phyloP scores from a whole-genome alignment of 768 basidiomycete species.

The Thelephora aurantiotincta region DNA sequence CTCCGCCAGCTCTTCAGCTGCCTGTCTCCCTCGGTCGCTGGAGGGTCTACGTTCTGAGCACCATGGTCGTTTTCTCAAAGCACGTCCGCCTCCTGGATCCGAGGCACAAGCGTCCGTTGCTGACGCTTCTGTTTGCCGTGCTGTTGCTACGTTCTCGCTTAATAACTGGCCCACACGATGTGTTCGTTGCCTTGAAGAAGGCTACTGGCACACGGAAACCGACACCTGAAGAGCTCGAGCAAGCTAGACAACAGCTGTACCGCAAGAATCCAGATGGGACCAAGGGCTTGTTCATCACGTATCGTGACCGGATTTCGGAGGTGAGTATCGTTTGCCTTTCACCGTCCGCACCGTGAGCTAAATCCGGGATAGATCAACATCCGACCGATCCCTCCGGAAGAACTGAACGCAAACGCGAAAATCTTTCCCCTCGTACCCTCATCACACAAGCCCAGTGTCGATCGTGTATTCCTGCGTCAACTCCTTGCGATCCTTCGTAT shows the following conservation, averaged over 20 bases:
- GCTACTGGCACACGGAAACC: conserved; percentile 8
- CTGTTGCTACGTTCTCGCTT: conserved; percentile 39
- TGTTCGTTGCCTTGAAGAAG: conserved; percentile 16
- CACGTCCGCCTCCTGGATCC: conserved; percentile 3
- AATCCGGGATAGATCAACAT: conserved; percentile 23
- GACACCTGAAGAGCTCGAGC: conserved; percentile 24
- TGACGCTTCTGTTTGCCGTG: conserved; percentile 29
- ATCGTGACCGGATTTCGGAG: conserved; percentile 47
- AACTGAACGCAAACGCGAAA: conserved; percentile 36
- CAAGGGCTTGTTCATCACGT: conserved; percentile 54
- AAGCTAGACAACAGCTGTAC: conserved; percentile 50
- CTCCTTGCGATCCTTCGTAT: conserved; percentile 65
- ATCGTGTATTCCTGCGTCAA: conserved; percentile 55
- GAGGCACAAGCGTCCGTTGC: conserved; percentile 15
- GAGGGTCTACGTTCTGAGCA: too few relatives aligned
- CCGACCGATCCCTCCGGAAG: conserved; percentile 31
- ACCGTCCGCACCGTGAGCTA: neutral
- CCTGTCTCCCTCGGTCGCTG: too few relatives aligned
- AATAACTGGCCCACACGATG: conserved; percentile 19
- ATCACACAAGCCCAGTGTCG: conserved; percentile 46
- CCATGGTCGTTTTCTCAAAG: too few relatives aligned
- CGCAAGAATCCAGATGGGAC: conserved; percentile 40
- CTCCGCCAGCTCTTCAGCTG: too few relatives aligned
- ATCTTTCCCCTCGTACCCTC: conserved; percentile 48
- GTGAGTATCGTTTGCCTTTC: conserved; percentile 19